Conservation (phyloP, 2,329 filamentous ascomycete genomes). For the Aspergillus sp. region DNA sequence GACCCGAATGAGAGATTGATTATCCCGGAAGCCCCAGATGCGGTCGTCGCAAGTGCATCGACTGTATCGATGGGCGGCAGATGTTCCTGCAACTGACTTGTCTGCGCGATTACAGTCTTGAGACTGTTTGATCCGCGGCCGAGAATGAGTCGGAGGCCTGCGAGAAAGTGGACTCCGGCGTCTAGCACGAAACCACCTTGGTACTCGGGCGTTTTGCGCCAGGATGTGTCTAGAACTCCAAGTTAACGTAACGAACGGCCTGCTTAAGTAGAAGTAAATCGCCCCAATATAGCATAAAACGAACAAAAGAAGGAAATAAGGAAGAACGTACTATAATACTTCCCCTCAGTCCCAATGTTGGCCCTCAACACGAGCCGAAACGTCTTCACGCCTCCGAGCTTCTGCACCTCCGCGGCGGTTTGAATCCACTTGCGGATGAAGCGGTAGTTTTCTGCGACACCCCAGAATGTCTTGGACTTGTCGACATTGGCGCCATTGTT, state of each 20-base stretch:
- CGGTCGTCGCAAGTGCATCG: slow-evolving; percentile 51
- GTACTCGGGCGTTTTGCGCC: slow-evolving; percentile 57
- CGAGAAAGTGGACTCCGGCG: slow-evolving; percentile 58
- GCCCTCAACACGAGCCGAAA: slow-evolving; percentile 51
- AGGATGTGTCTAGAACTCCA: slow-evolving; percentile 45
- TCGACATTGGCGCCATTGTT: slow-evolving; percentile 44
- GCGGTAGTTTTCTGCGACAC: slow-evolving; percentile 59
- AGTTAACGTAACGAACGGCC: neutral
- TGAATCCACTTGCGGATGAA: slow-evolving; percentile 51
- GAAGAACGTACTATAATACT: slow-evolving; percentile 51
- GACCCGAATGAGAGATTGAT: slow-evolving; percentile 55
- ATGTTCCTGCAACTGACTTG: slow-evolving; percentile 50
- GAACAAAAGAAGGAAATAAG: slow-evolving; percentile 1
- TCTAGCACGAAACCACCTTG: slow-evolving; percentile 62
- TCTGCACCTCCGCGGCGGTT: slow-evolving; percentile 46
- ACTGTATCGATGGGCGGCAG: slow-evolving; percentile 59
- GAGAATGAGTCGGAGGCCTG: slow-evolving; percentile 52
- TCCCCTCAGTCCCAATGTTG: slow-evolving; percentile 49
- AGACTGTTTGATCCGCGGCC: slow-evolving; percentile 41
- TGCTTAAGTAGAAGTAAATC: neutral
- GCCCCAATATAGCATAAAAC: neutral
- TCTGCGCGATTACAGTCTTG: slow-evolving; percentile 50
- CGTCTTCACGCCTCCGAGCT: slow-evolving; percentile 50
- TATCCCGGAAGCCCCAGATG: slow-evolving; percentile 51
- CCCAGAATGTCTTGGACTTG: slow-evolving; percentile 42